A percentile compares a stretch with the other conserved stretches of the same genome.
Conservation (phyloP, 306 rosid genomes). For the Cucumis melo region DNA sequence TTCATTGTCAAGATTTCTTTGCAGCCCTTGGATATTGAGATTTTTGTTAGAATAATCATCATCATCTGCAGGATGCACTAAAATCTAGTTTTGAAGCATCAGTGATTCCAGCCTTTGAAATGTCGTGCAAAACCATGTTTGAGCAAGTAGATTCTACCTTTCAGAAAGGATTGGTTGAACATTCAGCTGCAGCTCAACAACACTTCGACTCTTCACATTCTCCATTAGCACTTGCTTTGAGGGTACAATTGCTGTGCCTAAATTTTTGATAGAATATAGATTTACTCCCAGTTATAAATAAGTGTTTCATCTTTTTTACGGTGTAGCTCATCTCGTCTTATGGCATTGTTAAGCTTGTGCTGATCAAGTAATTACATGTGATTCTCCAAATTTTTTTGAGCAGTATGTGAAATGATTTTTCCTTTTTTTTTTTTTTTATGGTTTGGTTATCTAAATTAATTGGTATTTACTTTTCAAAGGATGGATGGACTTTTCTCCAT, state of each 20-base stretch:
- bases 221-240: conserved; percentile 64
- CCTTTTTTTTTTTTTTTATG: too few species aligned
- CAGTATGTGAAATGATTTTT: background rate
- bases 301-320: background rate
- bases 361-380: background rate
- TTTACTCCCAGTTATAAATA: background rate
- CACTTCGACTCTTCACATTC: conserved; percentile 70
- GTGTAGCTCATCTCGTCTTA: background rate
- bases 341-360: background rate
- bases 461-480: background rate
- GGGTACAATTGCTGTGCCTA: conserved; percentile 30
- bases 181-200: conserved; percentile 62
- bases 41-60: background rate
- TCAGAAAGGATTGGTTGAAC: conserved; percentile 92
- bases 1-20: background rate
- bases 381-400: background rate
- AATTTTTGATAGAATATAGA: background rate
- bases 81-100: conserved; percentile 72
- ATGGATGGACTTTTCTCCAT: background rate
- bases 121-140: conserved; percentile 88
- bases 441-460: too few species aligned
- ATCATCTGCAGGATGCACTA: conserved; percentile 51
- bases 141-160: conserved; percentile 91
- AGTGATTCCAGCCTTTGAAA: conserved; percentile 81
- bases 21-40: background rate